phyloP scores from a whole-genome alignment of 495 filamentous ascomycete genomes.

The Aspergillus avenaceus region DNA sequence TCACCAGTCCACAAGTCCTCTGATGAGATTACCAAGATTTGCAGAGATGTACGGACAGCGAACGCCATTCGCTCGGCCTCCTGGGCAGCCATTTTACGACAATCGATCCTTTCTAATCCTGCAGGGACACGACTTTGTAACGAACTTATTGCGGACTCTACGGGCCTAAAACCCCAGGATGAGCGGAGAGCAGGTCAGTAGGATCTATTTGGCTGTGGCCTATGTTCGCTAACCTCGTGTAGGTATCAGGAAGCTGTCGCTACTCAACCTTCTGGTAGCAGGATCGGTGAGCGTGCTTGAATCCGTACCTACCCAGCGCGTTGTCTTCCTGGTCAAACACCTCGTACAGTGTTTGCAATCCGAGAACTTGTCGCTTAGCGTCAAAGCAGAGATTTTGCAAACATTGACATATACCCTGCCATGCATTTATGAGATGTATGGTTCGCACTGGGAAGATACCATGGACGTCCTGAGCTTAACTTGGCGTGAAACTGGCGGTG shows the following conservation, averaged over 20 bases:
- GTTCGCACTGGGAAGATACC: conserved; percentile 73
- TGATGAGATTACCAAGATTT: conserved; percentile 32
- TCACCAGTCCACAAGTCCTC: conserved; percentile 22
- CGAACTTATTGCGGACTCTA: conserved; percentile 57
- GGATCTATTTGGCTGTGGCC: not conserved
- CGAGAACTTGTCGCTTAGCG: conserved; percentile 31
- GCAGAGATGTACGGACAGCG: conserved; percentile 30
- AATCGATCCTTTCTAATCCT: conserved; percentile 30
- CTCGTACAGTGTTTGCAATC: conserved; percentile 65
- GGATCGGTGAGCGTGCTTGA: conserved; percentile 46
- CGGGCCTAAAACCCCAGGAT: conserved; percentile 43
- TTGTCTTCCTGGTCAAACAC: conserved; percentile 79
- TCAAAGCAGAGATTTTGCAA: conserved; percentile 55
- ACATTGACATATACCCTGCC: conserved; percentile 63
- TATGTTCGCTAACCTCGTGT: conserved; percentile 16
- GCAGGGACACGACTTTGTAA: conserved; percentile 48
- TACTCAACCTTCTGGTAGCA: conserved; percentile 56
- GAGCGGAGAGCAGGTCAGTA: conserved; percentile 37
- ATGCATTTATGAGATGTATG: conserved; percentile 71
- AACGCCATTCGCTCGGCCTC: conserved; percentile 40
- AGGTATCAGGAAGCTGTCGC: conserved; percentile 50
- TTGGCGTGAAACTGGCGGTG: conserved; percentile 44
- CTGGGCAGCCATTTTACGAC: conserved; percentile 33
- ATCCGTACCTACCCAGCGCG: conserved; percentile 67
- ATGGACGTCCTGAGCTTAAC: conserved; percentile 53